Evolutionary conservation across 1,284 basidiomycete species (phyloP).

Genomic region (Volvariella volvacea): DNA sequence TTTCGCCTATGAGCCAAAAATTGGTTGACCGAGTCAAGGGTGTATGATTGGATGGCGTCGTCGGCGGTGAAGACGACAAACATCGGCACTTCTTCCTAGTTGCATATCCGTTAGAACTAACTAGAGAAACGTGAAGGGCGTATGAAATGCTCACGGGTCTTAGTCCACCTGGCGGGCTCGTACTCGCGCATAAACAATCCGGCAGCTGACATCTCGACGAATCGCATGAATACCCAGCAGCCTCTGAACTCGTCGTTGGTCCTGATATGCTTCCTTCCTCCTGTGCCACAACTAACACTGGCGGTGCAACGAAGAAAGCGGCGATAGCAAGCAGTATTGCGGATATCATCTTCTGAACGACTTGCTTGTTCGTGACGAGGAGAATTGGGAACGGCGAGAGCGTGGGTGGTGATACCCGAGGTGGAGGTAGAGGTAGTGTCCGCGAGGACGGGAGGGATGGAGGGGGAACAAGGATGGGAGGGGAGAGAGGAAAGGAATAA

Average conservation of each 20-base stretch:
- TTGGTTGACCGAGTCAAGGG: constrained; percentile 64
- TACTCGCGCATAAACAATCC: constrained; percentile 66
- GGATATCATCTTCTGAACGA: not conserved
- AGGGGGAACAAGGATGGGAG: not conserved
- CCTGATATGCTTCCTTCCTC: constrained; percentile 41
- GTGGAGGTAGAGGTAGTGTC: not conserved
- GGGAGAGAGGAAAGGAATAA: constrained; percentile 2
- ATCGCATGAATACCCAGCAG: constrained; percentile 68
- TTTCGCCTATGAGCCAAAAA: constrained; percentile 75
- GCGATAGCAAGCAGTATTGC: no score
- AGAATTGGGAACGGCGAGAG: no score
- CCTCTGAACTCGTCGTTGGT: constrained; percentile 37
- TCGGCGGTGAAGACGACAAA: constrained; percentile 71
- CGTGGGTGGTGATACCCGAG: not conserved
- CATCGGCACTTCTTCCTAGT: constrained; percentile 56
- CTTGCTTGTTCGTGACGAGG: not conserved
- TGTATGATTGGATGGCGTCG: constrained; percentile 72
- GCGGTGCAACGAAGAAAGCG: no score
- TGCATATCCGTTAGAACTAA: constrained; percentile 1
- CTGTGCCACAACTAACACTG: constrained; percentile 36
- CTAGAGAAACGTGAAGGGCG: not conserved
- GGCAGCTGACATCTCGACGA: constrained; percentile 59
- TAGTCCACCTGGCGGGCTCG: constrained; percentile 65
- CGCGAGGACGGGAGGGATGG: constrained; percentile 6
- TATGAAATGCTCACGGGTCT: constrained; percentile 37